Conservation (phyloP, 148 eudicot species). For the Rhododendron kiyosumense region DNA sequence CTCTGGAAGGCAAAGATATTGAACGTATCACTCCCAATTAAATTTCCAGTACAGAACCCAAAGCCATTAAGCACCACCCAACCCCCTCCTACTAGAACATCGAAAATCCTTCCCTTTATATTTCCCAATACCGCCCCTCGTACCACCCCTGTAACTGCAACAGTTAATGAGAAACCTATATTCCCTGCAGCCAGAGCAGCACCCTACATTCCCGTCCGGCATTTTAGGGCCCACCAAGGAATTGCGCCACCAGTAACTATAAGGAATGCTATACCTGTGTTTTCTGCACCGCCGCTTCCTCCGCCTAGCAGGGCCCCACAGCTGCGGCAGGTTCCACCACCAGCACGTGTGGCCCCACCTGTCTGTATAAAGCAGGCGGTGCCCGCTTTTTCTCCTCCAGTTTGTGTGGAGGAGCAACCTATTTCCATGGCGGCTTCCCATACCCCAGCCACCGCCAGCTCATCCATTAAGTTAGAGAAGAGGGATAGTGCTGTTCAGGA, state of each 20-base stretch:
- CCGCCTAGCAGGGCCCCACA: conserved; percentile 26
- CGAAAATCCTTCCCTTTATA: conserved; percentile 65
- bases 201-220: conserved; percentile 52
- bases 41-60: conserved; percentile 43
- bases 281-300: conserved; percentile 51
- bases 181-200: conserved; percentile 48
- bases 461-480: not conserved
- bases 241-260: conserved; percentile 64
- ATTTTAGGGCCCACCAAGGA: conserved; percentile 41
- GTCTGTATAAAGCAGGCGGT: conserved; percentile 41
- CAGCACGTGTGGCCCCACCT: conserved; percentile 37
- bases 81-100: conserved; percentile 34
- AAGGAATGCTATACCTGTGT: conserved; percentile 54
- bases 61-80: conserved; percentile 33
- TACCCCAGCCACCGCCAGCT: not conserved
- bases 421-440: conserved; percentile 10
- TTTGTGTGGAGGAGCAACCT: conserved; percentile 21
- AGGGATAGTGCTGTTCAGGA: not conserved
- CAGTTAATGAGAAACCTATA: conserved; percentile 7
- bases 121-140: conserved; percentile 28
- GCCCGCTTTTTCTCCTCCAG: conserved; percentile 39
- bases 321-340: conserved; percentile 19
- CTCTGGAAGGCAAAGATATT: conserved; percentile 38
- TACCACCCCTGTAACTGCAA: conserved; percentile 18
- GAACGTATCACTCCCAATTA: conserved; percentile 44